Percentiles rank a stretch among this genome's conserved stretches.
Evolutionary conservation across 129 eudicot species (phyloP).

Genomic region (Solidago caesia): DNA sequence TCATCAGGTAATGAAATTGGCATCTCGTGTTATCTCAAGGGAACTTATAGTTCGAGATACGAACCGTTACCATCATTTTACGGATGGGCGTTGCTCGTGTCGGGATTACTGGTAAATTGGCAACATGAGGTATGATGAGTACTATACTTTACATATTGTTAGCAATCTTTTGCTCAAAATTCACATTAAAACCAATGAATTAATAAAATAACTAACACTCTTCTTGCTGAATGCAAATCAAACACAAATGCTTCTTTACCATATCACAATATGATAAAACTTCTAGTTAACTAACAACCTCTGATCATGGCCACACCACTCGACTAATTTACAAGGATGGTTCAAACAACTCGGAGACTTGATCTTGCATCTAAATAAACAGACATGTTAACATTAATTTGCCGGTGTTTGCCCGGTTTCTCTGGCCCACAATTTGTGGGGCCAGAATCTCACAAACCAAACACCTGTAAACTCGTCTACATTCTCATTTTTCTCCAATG

Average conservation of each 20-base stretch:
- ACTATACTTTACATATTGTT: no score
- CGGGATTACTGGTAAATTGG: conserved; percentile 43
- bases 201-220: no score
- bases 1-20: conserved; percentile 46
- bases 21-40: conserved; percentile 45
- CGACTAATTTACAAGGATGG: background rate
- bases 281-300: no score
- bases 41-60: conserved; percentile 53
- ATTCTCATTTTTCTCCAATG: conserved; percentile 66
- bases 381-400: background rate
- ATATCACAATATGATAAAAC: no score
- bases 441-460: conserved; percentile 43
- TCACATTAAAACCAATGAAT: no score
- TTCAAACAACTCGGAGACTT: background rate
- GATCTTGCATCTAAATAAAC: background rate
- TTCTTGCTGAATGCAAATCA: background rate
- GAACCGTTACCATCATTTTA: conserved; percentile 50
- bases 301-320: no score
- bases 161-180: no score
- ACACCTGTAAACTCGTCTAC: conserved; percentile 34
- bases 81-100: conserved; percentile 46
- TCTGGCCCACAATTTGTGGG: conserved; percentile 11
- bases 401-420: background rate
- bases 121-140: background rate
- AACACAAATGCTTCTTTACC: background rate